Percentiles rank a stretch among this genome's conserved stretches.
phyloP scores from a whole-genome alignment of 163 green algal species.

The Coccomyxa subellipsoidea region DNA sequence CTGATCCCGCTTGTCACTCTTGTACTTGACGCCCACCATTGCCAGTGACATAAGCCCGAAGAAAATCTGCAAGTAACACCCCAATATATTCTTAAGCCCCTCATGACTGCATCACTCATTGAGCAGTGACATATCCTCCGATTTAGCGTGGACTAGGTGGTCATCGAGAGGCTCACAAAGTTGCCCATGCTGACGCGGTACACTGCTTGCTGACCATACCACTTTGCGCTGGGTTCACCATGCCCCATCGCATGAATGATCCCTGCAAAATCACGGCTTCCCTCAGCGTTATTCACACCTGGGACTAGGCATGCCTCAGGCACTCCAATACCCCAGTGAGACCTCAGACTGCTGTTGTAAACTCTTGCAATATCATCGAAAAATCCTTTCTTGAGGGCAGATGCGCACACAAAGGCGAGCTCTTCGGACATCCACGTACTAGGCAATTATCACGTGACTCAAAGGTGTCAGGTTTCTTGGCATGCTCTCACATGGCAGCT shows the following conservation, averaged over 20 bases:
- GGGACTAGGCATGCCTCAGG: no score
- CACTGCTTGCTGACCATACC: constrained; percentile 95
- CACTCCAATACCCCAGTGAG: no score
- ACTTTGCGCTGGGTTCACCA: constrained; percentile 68
- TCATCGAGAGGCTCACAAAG: constrained; percentile 67
- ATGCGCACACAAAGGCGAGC: no score
- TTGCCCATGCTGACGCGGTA: constrained; percentile 92
- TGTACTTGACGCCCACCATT: constrained; percentile 80
- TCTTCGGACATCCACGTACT: no score
- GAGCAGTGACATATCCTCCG: no score
- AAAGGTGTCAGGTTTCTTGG: no score
- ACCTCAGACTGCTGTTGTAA: no score
- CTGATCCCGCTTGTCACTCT: constrained; percentile 75
- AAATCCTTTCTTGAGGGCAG: no score
- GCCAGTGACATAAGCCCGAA: constrained; percentile 78
- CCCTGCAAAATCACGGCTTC: constrained; percentile 68
- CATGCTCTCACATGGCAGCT: constrained; percentile 80
- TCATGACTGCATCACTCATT: not conserved
- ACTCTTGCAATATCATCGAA: no score
- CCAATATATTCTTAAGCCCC: not conserved
- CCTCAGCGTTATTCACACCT: no score
- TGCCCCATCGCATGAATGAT: constrained; percentile 60
- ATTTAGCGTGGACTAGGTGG: no score
- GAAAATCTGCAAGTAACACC: constrained; percentile 65
- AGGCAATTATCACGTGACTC: not conserved